Base-by-base conservation (phyloP, 352 stramenopile species). In the Pythium vanterpoolii region DNA sequence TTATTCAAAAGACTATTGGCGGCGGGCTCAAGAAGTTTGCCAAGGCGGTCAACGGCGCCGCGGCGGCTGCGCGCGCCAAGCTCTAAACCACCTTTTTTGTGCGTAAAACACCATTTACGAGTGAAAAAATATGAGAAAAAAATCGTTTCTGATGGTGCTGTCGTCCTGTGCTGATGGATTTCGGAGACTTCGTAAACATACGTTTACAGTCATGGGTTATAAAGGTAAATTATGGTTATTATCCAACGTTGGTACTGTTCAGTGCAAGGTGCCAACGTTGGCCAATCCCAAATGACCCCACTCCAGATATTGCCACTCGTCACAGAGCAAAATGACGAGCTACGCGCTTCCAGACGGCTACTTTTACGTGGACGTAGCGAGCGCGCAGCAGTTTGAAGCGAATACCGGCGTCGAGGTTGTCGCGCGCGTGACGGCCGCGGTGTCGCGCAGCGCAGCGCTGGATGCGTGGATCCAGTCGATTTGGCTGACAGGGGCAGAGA, bases 391-490 rank as follows among this genome's bases (percentile, higher is more conserved):
- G 28, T 60, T 52, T 30, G n/a, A 16, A 18, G 44, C 23, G n/a
- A 44, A 51, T 28, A 40, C 0, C 16, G 53, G 53, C 28, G 40
- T 28, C 24, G 53, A 60, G 24, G n/a, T 60, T 6, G 53, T 52
- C 13, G 31, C 31, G n/a, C 19, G 39, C 4, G 39, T 51, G 7
- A 36, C 24, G 5, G 16, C 52, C 18, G 14, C 18, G 4, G 42
- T 42, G 3, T 31, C 53, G 6, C 28, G 36, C 18, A n/a, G 21
- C 21, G 42, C 31, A n/a, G 53, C 38, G 28, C 38, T 60, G 16
- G 53, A 44, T 30, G 53, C 53, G 30, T 60, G 53, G 53, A 27
- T 60, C 26, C 23, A 52, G 27, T 44, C 47, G 24, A 52, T 60
- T 16, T 60, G 53, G 53, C 26, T 52, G 11, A 36, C 33, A 9